Percentiles rank a stretch among this genome's conserved stretches.
phyloP scores from a whole-genome alignment of 164 flowering plant species.

The Berberis vulgaris region DNA sequence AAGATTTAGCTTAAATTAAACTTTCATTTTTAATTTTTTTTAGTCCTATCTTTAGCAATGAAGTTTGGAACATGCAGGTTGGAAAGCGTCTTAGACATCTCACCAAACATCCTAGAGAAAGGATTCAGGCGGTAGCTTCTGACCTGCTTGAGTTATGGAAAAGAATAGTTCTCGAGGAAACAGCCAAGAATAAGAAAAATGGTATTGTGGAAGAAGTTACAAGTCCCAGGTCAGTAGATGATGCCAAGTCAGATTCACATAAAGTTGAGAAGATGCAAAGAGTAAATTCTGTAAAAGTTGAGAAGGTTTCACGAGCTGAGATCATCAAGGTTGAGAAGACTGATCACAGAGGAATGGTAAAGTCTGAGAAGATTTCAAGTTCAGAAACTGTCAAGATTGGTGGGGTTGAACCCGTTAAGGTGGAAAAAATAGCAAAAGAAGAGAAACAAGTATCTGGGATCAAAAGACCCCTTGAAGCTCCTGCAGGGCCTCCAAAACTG shows the following conservation, averaged over 20 bases:
- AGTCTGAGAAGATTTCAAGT: slow-evolving; percentile 16
- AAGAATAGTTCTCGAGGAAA: slow-evolving; percentile 54
- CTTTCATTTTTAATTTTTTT: not conserved
- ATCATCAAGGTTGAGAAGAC: too few species aligned
- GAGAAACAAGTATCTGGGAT: too few species aligned
- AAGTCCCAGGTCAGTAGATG: too few species aligned
- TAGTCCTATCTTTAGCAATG: not conserved
- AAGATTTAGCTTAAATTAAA: not conserved
- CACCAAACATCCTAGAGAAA: too few species aligned
- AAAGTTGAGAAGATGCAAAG: too few species aligned
- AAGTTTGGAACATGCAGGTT: slow-evolving; percentile 39
- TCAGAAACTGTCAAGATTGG: slow-evolving; percentile 18
- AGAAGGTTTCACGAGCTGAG: too few species aligned
- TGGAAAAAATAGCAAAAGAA: slow-evolving; percentile 29
- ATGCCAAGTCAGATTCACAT: too few species aligned
- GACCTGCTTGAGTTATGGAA: too few species aligned
- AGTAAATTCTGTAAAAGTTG: too few species aligned
- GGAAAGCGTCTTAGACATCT: slow-evolving; percentile 59
- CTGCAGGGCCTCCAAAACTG: too few species aligned
- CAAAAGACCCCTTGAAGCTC: too few species aligned
- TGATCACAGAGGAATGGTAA: not conserved
- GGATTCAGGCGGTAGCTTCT: too few species aligned
- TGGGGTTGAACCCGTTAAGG: slow-evolving; percentile 16
- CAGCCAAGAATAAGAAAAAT: slow-evolving; percentile 43
- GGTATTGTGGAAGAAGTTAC: slow-evolving; percentile 10